Evolutionary conservation across 768 basidiomycete genomes (phyloP).

Genomic region (Lactifluus subvellereus): DNA sequence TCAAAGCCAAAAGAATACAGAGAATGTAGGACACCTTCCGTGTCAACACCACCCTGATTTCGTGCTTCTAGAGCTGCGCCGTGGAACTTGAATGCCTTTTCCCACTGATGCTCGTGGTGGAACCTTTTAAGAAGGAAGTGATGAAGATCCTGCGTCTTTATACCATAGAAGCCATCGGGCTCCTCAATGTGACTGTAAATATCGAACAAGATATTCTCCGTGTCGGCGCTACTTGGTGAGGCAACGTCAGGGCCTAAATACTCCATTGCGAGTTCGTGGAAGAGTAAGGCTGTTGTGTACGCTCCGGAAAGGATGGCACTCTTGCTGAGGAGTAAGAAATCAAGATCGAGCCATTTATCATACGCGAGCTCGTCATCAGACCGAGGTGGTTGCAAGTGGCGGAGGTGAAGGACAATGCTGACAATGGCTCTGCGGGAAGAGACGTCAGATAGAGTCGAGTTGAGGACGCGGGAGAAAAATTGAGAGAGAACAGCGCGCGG

Average conservation of each 20-base stretch:
- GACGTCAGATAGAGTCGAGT: conserved; percentile 33
- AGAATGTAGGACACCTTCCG: conserved; percentile 67
- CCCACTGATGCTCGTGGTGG: conserved; percentile 91
- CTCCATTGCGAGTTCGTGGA: conserved; percentile 75
- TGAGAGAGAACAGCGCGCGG: conserved; percentile 35
- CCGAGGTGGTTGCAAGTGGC: conserved; percentile 47
- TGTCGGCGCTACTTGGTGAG: conserved; percentile 30
- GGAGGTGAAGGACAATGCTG: conserved; percentile 73
- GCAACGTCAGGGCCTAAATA: conserved; percentile 31
- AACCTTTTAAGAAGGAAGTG: conserved; percentile 78
- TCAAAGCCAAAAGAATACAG: conserved; percentile 90
- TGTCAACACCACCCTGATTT: conserved; percentile 36
- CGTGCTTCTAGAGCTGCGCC: conserved; percentile 77
- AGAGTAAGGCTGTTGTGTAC: conserved; percentile 86
- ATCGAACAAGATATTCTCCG: conserved; percentile 76
- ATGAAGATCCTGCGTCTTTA: conserved; percentile 70
- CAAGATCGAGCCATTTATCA: conserved; percentile 77
- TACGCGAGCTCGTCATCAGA: conserved; percentile 43
- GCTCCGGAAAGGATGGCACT: conserved; percentile 74
- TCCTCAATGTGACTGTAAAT: conserved; percentile 96
- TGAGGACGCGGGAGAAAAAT: conserved; percentile 56
- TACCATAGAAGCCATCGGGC: conserved; percentile 97
- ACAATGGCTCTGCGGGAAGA: conserved; percentile 56
- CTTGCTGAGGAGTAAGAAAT: conserved; percentile 63
- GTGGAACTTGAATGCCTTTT: conserved; percentile 84